phyloP scores from a whole-genome alignment of 495 filamentous ascomycete species.

The Apiosordaria backusii region DNA sequence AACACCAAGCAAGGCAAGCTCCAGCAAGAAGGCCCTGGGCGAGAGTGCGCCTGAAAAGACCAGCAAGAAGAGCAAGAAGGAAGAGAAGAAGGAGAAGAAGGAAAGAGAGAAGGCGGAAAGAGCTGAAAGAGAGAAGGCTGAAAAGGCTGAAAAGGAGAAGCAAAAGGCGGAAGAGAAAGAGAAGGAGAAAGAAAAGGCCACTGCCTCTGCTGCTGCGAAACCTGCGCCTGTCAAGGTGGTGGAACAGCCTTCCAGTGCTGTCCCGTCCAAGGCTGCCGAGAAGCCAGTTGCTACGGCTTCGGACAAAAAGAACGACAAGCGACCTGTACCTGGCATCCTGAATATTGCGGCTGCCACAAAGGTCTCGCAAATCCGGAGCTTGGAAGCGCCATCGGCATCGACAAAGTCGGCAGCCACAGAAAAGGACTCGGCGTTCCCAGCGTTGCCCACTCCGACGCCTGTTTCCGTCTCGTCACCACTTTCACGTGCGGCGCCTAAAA shows the following conservation, averaged over 20 bases:
- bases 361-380: conserved; percentile 27
- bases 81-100: conserved; percentile 22
- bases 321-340: conserved; percentile 56
- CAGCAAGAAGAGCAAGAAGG: conserved; percentile 18
- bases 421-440: conserved; percentile 43
- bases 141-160: conserved; percentile 14
- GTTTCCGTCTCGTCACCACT: conserved; percentile 47
- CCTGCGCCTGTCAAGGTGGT: conserved; percentile 27
- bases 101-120: conserved; percentile 5
- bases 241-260: neutral
- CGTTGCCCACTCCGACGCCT: conserved; percentile 51
- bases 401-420: conserved; percentile 34
- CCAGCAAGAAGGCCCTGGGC: conserved; percentile 20
- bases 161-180: conserved; percentile 10
- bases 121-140: conserved; percentile 12
- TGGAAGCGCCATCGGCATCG: conserved; percentile 26
- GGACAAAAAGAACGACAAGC: conserved; percentile 53
- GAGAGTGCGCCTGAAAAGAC: neutral
- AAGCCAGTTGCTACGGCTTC: neutral
- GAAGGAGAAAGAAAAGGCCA: conserved; percentile 10
- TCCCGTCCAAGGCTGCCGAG: conserved; percentile 3
- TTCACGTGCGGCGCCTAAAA: conserved; percentile 45
- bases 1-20: conserved; percentile 24
- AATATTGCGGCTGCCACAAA: conserved; percentile 60
- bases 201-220: conserved; percentile 30